Evolutionary conservation across 345 rosid species (phyloP), one percentile per base, ranked within the genome.

Genomic region (Xanthoceras sorbifolium): DNA sequence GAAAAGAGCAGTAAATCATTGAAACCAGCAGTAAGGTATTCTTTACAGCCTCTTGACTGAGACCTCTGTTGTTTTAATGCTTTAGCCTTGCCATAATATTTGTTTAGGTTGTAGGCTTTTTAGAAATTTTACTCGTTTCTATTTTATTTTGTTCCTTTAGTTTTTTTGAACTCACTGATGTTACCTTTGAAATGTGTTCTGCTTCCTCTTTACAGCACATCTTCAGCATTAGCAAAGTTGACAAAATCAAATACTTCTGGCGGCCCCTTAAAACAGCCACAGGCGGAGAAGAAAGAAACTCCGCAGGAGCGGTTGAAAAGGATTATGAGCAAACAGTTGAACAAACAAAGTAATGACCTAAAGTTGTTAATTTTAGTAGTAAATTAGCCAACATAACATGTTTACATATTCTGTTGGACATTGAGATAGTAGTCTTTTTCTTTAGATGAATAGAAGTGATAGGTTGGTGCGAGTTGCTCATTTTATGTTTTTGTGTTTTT

Each of bases 281-380:
- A 64, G 63, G 90, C 76, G 34, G 97, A 85, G 84, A 94, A 94
- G 87, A 94, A 89, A 70, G 99, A 97, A 86, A 97, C 98, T 80
- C 99, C 98, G 11, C 99, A 97, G 82, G 99, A 97, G 82, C 90
- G 98, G 66, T 86, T 97, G 28, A 96, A 96, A 84, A 89, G 98
- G 91, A 97, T 97, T 67, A 97, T 94, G 99, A 92, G 90, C 86
- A 88, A 48, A 69, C 99, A 94, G 88, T 83, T 97, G 78, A 94
- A 91, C 68, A 91, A 91, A 77, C 98, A 97, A 87, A 92, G 99
- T 94, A n/a, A 94, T 54, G 88, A 44, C 50, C 63, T 71, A 50
- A 65, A 52, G 57, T 54, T 70, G 31, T n/a, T 61, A 55, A 9
- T 28, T 72, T 80, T 50, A 34, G 70, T 29, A 4, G 25, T 29